Conservation (phyloP, 352 stramenopile species). For the Globisporangium cylindrosporum region DNA sequence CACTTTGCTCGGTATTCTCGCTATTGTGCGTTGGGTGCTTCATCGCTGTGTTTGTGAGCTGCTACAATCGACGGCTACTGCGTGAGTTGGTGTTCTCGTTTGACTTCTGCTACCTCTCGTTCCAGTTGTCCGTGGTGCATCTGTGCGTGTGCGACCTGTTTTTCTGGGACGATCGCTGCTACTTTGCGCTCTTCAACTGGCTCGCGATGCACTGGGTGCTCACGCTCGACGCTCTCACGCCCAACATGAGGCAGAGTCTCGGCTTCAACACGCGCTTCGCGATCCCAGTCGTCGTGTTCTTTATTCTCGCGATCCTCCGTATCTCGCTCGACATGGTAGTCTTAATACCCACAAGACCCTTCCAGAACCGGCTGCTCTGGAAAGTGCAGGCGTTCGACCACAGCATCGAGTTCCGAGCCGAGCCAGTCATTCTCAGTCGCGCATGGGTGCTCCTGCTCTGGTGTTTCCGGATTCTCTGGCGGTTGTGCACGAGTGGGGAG, state of each 20-base stretch:
- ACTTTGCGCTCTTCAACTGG: constrained; percentile 21
- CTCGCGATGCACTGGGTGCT: constrained; percentile 33
- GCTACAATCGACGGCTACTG: constrained; percentile 28
- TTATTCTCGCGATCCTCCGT: constrained; percentile 5
- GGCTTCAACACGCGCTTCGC: constrained; percentile 6
- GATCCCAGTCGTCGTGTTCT: constrained; percentile 5
- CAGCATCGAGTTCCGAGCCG: constrained; percentile 2
- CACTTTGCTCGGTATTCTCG: background rate
- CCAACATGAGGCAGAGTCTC: background rate
- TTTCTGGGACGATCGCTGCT: constrained; percentile 22
- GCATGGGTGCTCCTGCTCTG: constrained; percentile 10
- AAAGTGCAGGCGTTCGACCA: background rate
- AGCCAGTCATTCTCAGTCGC: constrained; percentile 11
- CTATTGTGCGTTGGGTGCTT: constrained; percentile 18
- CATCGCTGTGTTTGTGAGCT: background rate
- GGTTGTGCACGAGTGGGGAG: constrained; percentile 6
- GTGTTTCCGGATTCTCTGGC: constrained; percentile 12
- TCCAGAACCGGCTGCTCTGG: constrained; percentile 13
- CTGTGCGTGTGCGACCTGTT: constrained; percentile 31
- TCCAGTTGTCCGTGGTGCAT: constrained; percentile 30
- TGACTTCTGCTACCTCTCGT: constrained; percentile 36
- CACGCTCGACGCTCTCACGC: constrained; percentile 24
- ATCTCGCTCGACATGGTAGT: constrained; percentile 6
- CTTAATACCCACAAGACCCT: background rate
- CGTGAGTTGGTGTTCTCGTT: constrained; percentile 33